These are phyloP conservation scores for Aspergillus biplanus DNA, from an alignment of 495 filamentous ascomycete genomes.

Conservation along the genomic window DNA sequence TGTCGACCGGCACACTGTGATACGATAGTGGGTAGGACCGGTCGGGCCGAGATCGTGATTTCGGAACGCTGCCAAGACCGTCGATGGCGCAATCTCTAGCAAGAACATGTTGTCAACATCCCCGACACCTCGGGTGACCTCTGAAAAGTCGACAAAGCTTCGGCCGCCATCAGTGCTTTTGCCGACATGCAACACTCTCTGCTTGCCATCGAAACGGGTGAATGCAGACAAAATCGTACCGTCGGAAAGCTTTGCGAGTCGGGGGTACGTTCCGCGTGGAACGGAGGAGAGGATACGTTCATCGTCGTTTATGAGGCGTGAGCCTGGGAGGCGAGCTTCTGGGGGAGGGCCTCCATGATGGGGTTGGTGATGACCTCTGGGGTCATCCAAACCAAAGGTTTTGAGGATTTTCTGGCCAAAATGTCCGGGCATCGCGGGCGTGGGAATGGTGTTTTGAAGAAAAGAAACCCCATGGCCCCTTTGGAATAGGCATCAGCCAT, in stretches of 20 bases:
- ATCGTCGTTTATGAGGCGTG: slow-evolving; percentile 37
- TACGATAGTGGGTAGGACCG: slow-evolving; percentile 56
- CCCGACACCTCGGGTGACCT: slow-evolving; percentile 41
- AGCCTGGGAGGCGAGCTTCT: slow-evolving; percentile 25
- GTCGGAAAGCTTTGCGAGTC: slow-evolving; percentile 42
- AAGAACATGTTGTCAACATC: slow-evolving; percentile 65
- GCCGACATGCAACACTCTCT: slow-evolving; percentile 37
- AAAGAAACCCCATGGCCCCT: background rate
- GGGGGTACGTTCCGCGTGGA: slow-evolving; percentile 46
- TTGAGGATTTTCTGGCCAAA: slow-evolving; percentile 45
- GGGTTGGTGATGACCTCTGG: slow-evolving; percentile 6
- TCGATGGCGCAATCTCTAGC: slow-evolving; percentile 52
- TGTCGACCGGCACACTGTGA: slow-evolving; percentile 60
- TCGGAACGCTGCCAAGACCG: slow-evolving; percentile 60
- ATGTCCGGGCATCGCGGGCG: slow-evolving; percentile 34
- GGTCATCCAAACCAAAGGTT: slow-evolving; percentile 32
- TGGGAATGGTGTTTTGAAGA: background rate
- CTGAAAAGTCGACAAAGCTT: slow-evolving; percentile 39
- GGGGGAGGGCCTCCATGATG: slow-evolving; percentile 1
- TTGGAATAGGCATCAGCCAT: too few species aligned
- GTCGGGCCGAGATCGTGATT: slow-evolving; percentile 56
- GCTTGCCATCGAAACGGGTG: slow-evolving; percentile 37
- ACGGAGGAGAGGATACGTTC: slow-evolving; percentile 46
- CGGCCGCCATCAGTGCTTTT: slow-evolving; percentile 42
- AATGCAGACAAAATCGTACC: slow-evolving; percentile 47